phyloP scores from a whole-genome alignment of 2,329 filamentous ascomycete species.

The Arthroderma sp. region DNA sequence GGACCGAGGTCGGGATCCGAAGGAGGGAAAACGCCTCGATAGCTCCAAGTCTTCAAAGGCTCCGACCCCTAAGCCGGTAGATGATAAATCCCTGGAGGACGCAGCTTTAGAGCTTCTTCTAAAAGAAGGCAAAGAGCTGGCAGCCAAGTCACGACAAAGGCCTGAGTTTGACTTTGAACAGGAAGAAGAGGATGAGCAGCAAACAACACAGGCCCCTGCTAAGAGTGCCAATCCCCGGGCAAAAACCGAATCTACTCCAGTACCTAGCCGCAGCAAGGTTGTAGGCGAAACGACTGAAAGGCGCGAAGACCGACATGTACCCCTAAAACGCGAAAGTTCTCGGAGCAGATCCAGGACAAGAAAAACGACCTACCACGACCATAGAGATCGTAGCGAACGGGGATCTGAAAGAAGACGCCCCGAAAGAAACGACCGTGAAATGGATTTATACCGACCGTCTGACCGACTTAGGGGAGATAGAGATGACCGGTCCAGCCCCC shows the following conservation, averaged over 20 bases:
- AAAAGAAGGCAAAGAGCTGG: slow-evolving; percentile 41
- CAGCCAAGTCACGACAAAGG: slow-evolving; percentile 37
- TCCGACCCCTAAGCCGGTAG: slow-evolving; percentile 18
- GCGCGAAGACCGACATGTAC: slow-evolving; percentile 6
- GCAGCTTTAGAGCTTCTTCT: slow-evolving; percentile 41
- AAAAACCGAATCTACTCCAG: slow-evolving; percentile 2
- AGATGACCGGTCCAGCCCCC: slow-evolving; percentile 21
- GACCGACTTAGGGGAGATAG: slow-evolving; percentile 11
- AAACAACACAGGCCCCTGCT: slow-evolving; percentile 6
- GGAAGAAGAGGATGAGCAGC: slow-evolving; percentile 30
- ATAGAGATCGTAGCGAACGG: slow-evolving; percentile 7
- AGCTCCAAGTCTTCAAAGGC: slow-evolving; percentile 1
- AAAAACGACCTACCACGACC: slow-evolving; percentile 13
- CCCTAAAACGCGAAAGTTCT: slow-evolving; percentile 16
- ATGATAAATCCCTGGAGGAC: slow-evolving; percentile 43
- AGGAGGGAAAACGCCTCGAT: slow-evolving; percentile 14
- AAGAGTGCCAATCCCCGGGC: slow-evolving; percentile 1
- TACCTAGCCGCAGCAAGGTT: not conserved
- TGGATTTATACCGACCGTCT: slow-evolving; percentile 11
- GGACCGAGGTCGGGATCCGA: slow-evolving; percentile 17
- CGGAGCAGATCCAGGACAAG: slow-evolving; percentile 15
- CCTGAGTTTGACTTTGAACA: slow-evolving; percentile 40
- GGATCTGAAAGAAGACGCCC: slow-evolving; percentile 5
- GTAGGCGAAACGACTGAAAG: slow-evolving; percentile 4
- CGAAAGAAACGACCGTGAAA: slow-evolving; percentile 8